A percentile compares a stretch with the other conserved stretches of the same genome.
Conservation (phyloP, 495 filamentous ascomycete genomes). For the Hypoxylon lenormandii region DNA sequence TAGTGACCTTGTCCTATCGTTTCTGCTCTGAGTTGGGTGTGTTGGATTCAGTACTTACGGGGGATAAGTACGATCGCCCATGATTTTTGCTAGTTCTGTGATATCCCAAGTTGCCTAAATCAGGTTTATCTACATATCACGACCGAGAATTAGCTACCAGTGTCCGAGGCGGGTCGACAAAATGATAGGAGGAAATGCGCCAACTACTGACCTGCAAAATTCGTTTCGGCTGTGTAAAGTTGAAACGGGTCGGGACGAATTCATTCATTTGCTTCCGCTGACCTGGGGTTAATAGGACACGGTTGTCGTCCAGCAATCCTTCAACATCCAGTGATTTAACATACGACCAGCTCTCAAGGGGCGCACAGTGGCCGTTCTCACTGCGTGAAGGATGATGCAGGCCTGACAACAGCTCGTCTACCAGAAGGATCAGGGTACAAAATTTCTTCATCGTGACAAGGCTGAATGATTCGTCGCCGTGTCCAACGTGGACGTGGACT, state of each 20-base stretch:
- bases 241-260: slow-evolving; percentile 6
- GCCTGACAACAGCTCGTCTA: slow-evolving; percentile 26
- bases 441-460: slow-evolving; percentile 45
- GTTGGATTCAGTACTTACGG: slow-evolving; percentile 3
- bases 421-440: slow-evolving; percentile 19
- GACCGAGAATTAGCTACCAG: not conserved
- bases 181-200: not conserved
- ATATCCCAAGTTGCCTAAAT: slow-evolving; percentile 36
- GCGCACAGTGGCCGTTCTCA: not conserved
- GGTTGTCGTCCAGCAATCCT: no score
- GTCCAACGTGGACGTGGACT: slow-evolving; percentile 43
- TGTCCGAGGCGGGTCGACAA: not conserved
- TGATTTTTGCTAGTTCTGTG: slow-evolving; percentile 18
- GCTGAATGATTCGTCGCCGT: slow-evolving; percentile 45
- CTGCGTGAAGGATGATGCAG: slow-evolving; percentile 42
- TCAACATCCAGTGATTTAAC: not conserved
- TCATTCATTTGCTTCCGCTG: not conserved
- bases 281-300: not conserved
- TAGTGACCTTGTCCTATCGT: no score
- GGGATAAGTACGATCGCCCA: not conserved
- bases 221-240: not conserved
- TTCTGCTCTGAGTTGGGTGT: not conserved
- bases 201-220: slow-evolving; percentile 16
- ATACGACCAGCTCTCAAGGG: not conserved
- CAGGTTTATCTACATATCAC: slow-evolving; percentile 25